Percentiles rank a stretch among this genome's conserved stretches.
Conservation (phyloP, 495 filamentous ascomycete genomes). For the Neurospora terricola region DNA sequence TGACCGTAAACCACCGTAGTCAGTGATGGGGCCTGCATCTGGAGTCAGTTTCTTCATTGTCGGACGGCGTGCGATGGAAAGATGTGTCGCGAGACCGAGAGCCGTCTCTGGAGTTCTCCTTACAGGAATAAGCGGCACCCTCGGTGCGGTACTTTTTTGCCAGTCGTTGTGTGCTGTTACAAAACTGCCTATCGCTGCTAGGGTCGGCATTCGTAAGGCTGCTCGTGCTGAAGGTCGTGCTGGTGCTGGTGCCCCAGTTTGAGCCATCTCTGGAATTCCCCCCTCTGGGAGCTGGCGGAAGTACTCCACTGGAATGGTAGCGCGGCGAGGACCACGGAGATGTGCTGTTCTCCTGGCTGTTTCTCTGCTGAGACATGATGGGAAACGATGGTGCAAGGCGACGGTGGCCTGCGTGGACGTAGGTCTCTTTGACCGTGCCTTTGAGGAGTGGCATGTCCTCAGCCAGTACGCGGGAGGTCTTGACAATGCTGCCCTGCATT, state of each 20-base stretch:
- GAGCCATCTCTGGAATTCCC: too few relatives aligned
- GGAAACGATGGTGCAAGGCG: slow-evolving; percentile 21
- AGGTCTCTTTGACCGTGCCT: too few relatives aligned
- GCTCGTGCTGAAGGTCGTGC: slow-evolving; percentile 1
- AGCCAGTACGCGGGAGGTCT: background rate
- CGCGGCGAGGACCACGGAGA: background rate
- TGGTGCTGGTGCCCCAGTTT: background rate
- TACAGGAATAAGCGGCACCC: slow-evolving; percentile 54
- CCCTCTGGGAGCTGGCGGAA: background rate
- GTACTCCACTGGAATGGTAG: background rate
- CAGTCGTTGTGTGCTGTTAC: slow-evolving; percentile 43
- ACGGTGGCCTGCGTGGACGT: slow-evolving; percentile 2
- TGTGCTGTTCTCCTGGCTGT: slow-evolving; percentile 16
- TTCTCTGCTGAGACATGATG: slow-evolving; percentile 37
- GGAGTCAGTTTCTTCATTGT: background rate
- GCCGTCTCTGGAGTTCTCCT: background rate
- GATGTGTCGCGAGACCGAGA: background rate
- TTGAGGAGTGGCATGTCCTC: too few relatives aligned
- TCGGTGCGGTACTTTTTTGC: slow-evolving; percentile 68
- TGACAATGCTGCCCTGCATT: background rate
- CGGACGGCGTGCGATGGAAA: background rate
- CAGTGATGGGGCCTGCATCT: background rate
- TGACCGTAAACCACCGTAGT: background rate
- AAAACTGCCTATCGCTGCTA: slow-evolving; percentile 4
- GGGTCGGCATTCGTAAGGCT: background rate